phyloP scores from a whole-genome alignment of 2,329 filamentous ascomycete species.

The Ophiostoma quercus region DNA sequence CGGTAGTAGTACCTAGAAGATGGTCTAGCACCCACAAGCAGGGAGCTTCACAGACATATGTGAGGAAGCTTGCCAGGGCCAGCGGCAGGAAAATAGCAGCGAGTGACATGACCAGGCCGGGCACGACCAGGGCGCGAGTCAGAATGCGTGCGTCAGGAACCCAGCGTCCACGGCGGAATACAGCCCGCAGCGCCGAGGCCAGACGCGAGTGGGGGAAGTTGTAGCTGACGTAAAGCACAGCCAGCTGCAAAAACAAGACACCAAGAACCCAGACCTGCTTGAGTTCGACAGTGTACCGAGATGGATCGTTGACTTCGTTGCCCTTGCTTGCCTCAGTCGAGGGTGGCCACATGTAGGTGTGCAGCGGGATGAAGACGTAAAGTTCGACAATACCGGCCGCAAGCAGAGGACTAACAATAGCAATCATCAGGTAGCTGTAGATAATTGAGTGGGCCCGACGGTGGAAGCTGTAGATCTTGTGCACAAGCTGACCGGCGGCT shows the following conservation, averaged over 20 bases:
- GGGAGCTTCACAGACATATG: neutral
- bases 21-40: neutral
- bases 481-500: neutral
- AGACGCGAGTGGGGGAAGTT: slow-evolving; percentile 65
- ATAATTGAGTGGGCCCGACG: slow-evolving; percentile 27
- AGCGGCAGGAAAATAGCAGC: slow-evolving; percentile 60
- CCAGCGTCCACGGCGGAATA: slow-evolving; percentile 67
- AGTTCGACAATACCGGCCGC: slow-evolving; percentile 78
- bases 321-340: slow-evolving; percentile 32
- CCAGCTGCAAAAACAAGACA: slow-evolving; percentile 81
- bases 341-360: slow-evolving; percentile 61
- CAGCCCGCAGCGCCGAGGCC: slow-evolving; percentile 66
- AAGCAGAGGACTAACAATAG: slow-evolving; percentile 74
- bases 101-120: slow-evolving; percentile 57
- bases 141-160: slow-evolving; percentile 79
- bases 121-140: slow-evolving; percentile 81
- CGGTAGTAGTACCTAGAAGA: slow-evolving; percentile 22
- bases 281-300: slow-evolving; percentile 70
- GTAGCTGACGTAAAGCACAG: slow-evolving; percentile 61
- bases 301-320: neutral
- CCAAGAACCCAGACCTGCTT: slow-evolving; percentile 94
- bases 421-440: slow-evolving; percentile 71
- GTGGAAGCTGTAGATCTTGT: neutral
- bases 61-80: neutral
- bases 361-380: slow-evolving; percentile 80